Conservation (phyloP, 2,329 filamentous ascomycete genomes). For the Cytospora mali region DNA sequence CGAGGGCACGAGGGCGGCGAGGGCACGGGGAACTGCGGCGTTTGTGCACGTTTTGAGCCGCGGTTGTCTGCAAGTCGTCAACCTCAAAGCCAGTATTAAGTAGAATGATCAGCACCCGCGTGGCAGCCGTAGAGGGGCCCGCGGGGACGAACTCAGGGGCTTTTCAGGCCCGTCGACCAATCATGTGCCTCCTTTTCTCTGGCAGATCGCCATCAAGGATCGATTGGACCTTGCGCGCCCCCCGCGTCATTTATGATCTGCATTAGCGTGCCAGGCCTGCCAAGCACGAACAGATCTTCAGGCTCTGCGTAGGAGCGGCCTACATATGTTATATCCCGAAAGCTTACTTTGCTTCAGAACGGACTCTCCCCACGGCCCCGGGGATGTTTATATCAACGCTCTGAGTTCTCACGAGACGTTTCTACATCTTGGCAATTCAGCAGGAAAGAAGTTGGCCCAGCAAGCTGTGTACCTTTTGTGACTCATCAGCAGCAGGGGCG, state of each 20-base stretch:
- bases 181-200: slow-evolving; percentile 10
- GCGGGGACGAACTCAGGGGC: slow-evolving; percentile 5
- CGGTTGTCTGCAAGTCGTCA: not conserved
- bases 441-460: not conserved
- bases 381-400: too few species aligned
- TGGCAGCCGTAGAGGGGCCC: slow-evolving; percentile 4
- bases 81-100: not conserved
- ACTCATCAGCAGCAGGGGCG: slow-evolving; percentile 14
- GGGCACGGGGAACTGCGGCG: too few species aligned
- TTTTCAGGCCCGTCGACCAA: slow-evolving; percentile 10
- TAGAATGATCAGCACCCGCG: slow-evolving; percentile 6
- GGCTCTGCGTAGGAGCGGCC: not conserved
- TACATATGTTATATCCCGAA: not conserved
- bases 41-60: not conserved
- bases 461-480: not conserved
- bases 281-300: not conserved
- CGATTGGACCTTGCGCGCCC: slow-evolving; percentile 13
- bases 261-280: not conserved
- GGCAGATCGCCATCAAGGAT: not conserved
- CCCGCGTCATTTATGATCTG: slow-evolving; percentile 8
- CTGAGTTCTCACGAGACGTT: not conserved
- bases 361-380: too few species aligned
- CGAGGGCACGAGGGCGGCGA: too few species aligned
- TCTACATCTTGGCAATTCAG: not conserved
- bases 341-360: not conserved